These are phyloP conservation scores for Talaromyces proteolyticus DNA, from an alignment of 495 filamentous ascomycete genomes.

Conservation along the genomic window DNA sequence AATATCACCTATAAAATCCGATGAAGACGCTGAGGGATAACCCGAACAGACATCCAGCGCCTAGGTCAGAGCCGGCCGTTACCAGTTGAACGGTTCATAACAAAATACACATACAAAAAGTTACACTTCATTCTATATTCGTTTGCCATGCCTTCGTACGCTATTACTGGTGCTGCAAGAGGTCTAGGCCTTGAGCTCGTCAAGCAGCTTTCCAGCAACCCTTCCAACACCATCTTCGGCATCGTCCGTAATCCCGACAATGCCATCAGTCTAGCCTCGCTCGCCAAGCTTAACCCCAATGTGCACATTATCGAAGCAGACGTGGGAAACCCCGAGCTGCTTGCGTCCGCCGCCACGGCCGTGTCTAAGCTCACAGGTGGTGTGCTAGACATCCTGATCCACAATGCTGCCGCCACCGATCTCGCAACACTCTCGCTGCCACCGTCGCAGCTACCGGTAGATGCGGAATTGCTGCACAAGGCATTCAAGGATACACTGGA, in stretches of 20 bases:
- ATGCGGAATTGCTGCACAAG: slow-evolving; percentile 9
- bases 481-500: slow-evolving; percentile 11
- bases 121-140: no score
- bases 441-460: slow-evolving; percentile 16
- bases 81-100: no score
- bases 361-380: slow-evolving; percentile 32
- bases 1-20: no score
- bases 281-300: slow-evolving; percentile 23
- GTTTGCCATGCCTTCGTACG: slow-evolving; percentile 51
- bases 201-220: slow-evolving; percentile 38
- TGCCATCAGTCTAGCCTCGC: slow-evolving; percentile 21
- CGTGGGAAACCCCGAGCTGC: slow-evolving; percentile 27
- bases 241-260: slow-evolving; percentile 31
- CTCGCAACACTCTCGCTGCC: slow-evolving; percentile 9
- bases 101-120: no score
- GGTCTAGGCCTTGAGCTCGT: slow-evolving; percentile 51
- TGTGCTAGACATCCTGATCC: slow-evolving; percentile 38
- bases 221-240: slow-evolving; percentile 45
- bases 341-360: slow-evolving; percentile 34
- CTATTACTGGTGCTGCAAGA: slow-evolving; percentile 50
- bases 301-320: slow-evolving; percentile 42
- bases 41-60: no score
- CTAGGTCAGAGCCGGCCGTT: no score
- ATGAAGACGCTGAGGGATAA: no score
- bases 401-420: slow-evolving; percentile 34